Conservation (phyloP, 805 yeast species). For the Metschnikowia chrysomelidarum region DNA sequence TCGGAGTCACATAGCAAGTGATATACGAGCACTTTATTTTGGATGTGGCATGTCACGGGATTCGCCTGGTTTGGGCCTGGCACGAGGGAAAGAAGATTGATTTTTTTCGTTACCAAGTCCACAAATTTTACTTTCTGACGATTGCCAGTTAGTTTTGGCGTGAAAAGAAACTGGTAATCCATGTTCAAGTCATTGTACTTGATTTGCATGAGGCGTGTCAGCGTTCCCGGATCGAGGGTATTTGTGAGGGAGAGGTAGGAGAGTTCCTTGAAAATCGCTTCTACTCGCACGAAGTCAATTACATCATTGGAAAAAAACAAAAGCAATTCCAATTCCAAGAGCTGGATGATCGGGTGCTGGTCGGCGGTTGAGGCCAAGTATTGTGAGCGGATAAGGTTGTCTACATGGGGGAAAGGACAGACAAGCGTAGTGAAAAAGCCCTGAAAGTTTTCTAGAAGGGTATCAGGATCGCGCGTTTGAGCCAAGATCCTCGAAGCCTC, state of each 20-base stretch:
- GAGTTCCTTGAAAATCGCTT: constrained; percentile 8
- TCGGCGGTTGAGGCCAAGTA: background rate
- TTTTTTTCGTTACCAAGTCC: constrained; percentile 34
- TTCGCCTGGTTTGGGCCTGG: constrained; percentile 1
- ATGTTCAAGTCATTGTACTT: constrained; percentile 33
- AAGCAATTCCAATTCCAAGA: constrained; percentile 11
- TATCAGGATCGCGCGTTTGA: constrained; percentile 5
- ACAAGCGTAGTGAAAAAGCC: constrained; percentile 1
- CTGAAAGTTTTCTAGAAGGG: constrained; percentile 6
- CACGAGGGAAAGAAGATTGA: constrained; percentile 15
- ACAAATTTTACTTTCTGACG: too few relatives aligned
- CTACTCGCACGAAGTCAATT: constrained; percentile 2
- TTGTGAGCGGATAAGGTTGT: background rate
- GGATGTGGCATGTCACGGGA: constrained; percentile 14
- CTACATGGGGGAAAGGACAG: constrained; percentile 3
- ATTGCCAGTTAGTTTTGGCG: constrained; percentile 12
- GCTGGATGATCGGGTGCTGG: constrained; percentile 3
- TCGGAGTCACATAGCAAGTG: constrained; percentile 34
- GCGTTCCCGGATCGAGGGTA: constrained; percentile 3
- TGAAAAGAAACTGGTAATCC: constrained; percentile 29
- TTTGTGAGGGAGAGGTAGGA: constrained; percentile 14
- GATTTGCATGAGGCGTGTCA: constrained; percentile 19
- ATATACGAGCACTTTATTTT: constrained; percentile 30
- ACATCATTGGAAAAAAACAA: constrained; percentile 9
- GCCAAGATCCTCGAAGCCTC: too few relatives aligned